Conservation (phyloP, 2,329 filamentous ascomycete species). For the Trichoderma atrobrunneum region DNA sequence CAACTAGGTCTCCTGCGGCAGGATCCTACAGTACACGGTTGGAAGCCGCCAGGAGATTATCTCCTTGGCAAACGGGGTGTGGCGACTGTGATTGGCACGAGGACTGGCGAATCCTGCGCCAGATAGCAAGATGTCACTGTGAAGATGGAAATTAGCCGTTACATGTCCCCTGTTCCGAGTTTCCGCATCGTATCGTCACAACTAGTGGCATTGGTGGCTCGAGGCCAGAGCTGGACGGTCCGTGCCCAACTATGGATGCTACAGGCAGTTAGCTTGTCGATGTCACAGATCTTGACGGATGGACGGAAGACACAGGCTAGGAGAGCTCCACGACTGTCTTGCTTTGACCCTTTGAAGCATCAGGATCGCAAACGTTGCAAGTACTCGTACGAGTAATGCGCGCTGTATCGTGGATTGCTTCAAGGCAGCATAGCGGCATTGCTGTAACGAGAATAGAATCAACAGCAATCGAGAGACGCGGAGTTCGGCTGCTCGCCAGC, state of each 20-base stretch:
- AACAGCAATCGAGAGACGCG: not conserved
- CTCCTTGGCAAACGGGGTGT: not conserved
- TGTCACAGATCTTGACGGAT: conserved; percentile 12
- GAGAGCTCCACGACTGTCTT: not conserved
- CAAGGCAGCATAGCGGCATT: not conserved
- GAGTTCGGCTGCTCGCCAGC: not conserved
- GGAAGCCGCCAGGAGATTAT: not conserved
- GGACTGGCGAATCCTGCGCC: not conserved
- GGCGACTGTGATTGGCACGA: not conserved
- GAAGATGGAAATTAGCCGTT: conserved; percentile 2
- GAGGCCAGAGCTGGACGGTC: not conserved
- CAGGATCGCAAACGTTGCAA: not conserved
- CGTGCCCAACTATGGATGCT: not conserved
- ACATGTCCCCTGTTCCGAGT: not conserved
- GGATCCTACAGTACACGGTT: not conserved
- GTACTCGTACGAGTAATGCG: not conserved
- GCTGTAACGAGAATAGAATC: not conserved
- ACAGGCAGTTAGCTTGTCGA: not conserved
- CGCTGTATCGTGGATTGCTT: not conserved
- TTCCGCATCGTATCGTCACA: not conserved
- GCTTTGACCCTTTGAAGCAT: not conserved
- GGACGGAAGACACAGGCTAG: not conserved
- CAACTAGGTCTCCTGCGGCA: not conserved
- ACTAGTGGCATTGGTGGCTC: not conserved
- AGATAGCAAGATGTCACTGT: not conserved